These are phyloP conservation scores for Boletus rufocinnamomeus DNA, from an alignment of 768 basidiomycete species.

Conservation along the genomic window DNA sequence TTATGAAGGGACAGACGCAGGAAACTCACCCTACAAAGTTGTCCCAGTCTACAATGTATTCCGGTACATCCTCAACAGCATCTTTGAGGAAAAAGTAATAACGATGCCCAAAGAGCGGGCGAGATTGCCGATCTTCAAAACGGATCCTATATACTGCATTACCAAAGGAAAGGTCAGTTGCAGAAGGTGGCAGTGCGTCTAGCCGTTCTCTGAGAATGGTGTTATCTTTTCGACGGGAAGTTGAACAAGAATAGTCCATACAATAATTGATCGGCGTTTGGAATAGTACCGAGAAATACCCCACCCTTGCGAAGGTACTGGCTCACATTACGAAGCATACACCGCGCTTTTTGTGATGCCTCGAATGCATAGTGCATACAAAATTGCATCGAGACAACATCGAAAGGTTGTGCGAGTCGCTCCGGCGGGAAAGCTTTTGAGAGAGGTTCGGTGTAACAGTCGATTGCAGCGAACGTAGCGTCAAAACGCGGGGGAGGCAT, in stretches of 20 bases:
- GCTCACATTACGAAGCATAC: constrained; percentile 91
- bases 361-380: constrained; percentile 99
- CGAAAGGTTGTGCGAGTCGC: constrained; percentile 70
- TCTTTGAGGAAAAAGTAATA: constrained; percentile 94
- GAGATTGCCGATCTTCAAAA: constrained; percentile 70
- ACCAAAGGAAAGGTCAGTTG: constrained; percentile 77
- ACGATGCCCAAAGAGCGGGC: constrained; percentile 80
- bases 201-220: constrained; percentile 60
- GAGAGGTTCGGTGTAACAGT: constrained; percentile 82
- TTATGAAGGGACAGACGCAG: not conserved
- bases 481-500: constrained; percentile 59
- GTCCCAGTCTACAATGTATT: constrained; percentile 96
- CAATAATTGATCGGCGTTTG: constrained; percentile 84
- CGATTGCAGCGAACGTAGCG: constrained; percentile 81
- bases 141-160: constrained; percentile 89
- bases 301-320: constrained; percentile 81
- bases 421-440: constrained; percentile 65
- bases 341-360: constrained; percentile 78
- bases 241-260: constrained; percentile 43
- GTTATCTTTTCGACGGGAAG: constrained; percentile 17
- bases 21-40: constrained; percentile 76
- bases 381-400: constrained; percentile 98
- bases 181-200: constrained; percentile 64
- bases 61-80: constrained; percentile 96
- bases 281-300: constrained; percentile 95